Base-by-base conservation (phyloP, 345 rosid genomes). In the Theobroma cacao region DNA sequence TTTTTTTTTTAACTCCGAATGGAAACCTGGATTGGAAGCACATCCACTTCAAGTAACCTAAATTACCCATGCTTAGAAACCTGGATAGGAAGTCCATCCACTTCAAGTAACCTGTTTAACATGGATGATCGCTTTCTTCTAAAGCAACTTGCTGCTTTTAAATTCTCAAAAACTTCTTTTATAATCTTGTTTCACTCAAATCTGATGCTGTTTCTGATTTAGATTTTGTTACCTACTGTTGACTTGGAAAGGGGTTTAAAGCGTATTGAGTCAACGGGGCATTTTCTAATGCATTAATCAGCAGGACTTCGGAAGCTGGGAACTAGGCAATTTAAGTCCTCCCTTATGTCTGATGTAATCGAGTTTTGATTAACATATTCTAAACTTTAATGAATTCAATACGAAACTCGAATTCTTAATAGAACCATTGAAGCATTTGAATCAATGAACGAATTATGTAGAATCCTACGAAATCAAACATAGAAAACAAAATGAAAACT, bases 121-220 rank as follows among this genome's bases (percentile, higher is more conserved):
- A 34, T 17, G 69, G 45, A 34, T 8, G 24, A 10, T 64, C 70
- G 7, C 15, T 64, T 64, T 64, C 70, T 14, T 24, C 24, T 4
- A 11, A 67, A 67, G 72, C 72, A 67, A 67, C 56, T 45, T 68
- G 73, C 73, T 12, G 36, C 17, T 45, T 68, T 45, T 13, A 43
- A 41, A 41, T 41, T 24, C 72, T 41, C 13, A 12, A 41, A 40
- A 24, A 7, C 45, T 41, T 41, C 13, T 65, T 62, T 15, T 11
- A 26, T 10, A 68, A 26, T 13, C 11, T 4, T 68, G 36, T 43
- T 43, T 7, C 56, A 26, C 24, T 8, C 9, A 6, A 15, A 2
- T 15, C 7, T 47, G 58, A 17, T 40, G 52, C 7, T 41, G 72
- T 24, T 10, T 47, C 24, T 28, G 74, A 47, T 70, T 70, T 70